Conservation (phyloP, 2,329 filamentous ascomycete species). For the Monosporascus sp. region DNA sequence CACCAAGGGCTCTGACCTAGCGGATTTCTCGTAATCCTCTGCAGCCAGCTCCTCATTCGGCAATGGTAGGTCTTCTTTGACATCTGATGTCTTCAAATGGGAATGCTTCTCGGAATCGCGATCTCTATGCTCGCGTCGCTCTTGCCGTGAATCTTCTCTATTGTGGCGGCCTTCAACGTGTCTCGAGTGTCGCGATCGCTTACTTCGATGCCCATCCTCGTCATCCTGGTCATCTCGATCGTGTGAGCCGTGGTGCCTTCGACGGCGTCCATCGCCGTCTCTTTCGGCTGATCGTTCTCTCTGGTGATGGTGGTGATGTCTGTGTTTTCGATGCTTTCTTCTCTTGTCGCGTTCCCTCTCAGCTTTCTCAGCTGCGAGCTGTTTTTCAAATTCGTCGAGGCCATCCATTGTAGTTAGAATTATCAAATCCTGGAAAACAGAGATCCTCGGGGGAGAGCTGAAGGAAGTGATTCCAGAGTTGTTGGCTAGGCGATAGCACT, state of each 20-base stretch:
- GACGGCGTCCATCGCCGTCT: conserved; percentile 30
- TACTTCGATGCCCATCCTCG: conserved; percentile 55
- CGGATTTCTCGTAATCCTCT: conserved; percentile 19
- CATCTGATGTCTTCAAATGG: conserved; percentile 39
- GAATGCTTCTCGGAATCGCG: conserved; percentile 29
- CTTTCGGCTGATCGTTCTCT: conserved; percentile 42
- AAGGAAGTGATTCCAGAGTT: too few relatives aligned
- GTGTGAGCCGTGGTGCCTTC: conserved; percentile 30
- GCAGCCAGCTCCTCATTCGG: conserved; percentile 45
- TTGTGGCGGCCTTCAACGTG: conserved; percentile 46
- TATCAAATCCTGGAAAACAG: neutral
- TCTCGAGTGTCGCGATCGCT: conserved; percentile 55
- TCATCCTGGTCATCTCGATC: conserved; percentile 38
- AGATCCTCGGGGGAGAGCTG: too few relatives aligned
- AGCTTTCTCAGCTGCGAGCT: conserved; percentile 61
- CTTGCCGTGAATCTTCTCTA: conserved; percentile 19
- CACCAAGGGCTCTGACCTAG: conserved; percentile 39
- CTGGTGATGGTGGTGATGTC: conserved; percentile 43
- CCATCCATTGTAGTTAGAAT: conserved; percentile 39
- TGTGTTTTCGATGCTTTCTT: conserved; percentile 38
- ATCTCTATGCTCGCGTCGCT: conserved; percentile 18
- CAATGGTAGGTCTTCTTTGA: conserved; percentile 46
- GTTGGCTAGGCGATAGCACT: too few relatives aligned
- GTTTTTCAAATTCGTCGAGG: conserved; percentile 72
- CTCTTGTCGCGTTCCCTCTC: conserved; percentile 45